These are phyloP conservation scores for Vitis riparia DNA, from an alignment of 164 flowering plant genomes.

Conservation along the genomic window DNA sequence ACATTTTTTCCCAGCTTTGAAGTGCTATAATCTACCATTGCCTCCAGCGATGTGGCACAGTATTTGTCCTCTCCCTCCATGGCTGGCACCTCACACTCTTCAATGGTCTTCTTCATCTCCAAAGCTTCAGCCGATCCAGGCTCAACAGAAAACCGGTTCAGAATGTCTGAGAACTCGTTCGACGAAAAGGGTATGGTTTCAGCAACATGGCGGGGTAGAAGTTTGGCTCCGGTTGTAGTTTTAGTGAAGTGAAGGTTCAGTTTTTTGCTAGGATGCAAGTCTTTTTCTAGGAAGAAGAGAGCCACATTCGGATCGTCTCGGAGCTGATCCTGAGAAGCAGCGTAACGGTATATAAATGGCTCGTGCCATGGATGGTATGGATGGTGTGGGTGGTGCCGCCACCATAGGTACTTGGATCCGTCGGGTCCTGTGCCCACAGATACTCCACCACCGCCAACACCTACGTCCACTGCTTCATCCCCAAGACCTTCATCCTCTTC, in stretches of 20 bases:
- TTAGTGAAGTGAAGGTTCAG: conserved; percentile 36
- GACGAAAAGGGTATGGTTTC: conserved; percentile 43
- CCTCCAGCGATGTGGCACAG: conserved; percentile 50
- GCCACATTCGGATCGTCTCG: conserved; percentile 35
- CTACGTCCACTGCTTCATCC: conserved; percentile 27
- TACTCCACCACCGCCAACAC: conserved; percentile 47
- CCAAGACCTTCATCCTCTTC: conserved; percentile 31
- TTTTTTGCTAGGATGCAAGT: conserved; percentile 23
- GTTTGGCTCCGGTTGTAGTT: conserved; percentile 23
- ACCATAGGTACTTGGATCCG: conserved; percentile 36
- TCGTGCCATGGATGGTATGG: conserved; percentile 13
- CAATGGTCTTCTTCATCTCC: conserved; percentile 34
- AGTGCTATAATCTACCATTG: conserved; percentile 45
- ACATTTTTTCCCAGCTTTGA: conserved; percentile 41
- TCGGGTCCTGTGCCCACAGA: conserved; percentile 36
- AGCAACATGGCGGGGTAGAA: conserved; percentile 31
- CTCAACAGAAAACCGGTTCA: conserved; percentile 27
- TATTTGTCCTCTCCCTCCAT: conserved; percentile 43
- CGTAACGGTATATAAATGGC: conserved; percentile 34
- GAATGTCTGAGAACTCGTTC: conserved; percentile 24
- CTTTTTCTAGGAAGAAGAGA: conserved; percentile 50
- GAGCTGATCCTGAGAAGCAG: conserved; percentile 39
- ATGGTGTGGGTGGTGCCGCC: conserved; percentile 8
- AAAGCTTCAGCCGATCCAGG: conserved; percentile 38
- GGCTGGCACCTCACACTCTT: conserved; percentile 37